These are phyloP conservation scores for Hypericum androsaemum DNA, from an alignment of 345 rosid species.

Conservation along the genomic window DNA sequence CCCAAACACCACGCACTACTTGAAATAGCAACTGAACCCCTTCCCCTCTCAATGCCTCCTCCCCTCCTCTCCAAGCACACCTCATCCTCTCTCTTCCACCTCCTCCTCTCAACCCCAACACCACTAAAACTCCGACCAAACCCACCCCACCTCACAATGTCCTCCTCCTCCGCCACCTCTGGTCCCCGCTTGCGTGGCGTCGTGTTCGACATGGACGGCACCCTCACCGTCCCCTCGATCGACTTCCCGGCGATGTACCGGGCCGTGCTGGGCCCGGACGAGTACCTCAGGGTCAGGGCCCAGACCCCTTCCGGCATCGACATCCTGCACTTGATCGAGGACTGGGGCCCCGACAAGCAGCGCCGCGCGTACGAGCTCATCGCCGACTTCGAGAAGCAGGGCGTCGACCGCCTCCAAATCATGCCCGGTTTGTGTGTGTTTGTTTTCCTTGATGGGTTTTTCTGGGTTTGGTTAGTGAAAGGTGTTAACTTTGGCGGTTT, in stretches of 20 bases:
- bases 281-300: slow-evolving; percentile 51
- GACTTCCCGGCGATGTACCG: slow-evolving; percentile 86
- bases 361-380: slow-evolving; percentile 48
- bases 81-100: slow-evolving; percentile 17
- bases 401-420: slow-evolving; percentile 74
- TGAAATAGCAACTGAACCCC: neutral
- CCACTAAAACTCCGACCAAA: too few relatives aligned
- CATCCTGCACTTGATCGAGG: slow-evolving; percentile 68
- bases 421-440: slow-evolving; percentile 58
- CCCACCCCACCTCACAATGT: neutral
- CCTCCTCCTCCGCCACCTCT: slow-evolving; percentile 10
- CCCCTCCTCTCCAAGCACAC: slow-evolving; percentile 12
- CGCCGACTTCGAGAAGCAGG: slow-evolving; percentile 62
- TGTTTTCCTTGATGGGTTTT: neutral
- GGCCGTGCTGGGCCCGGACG: slow-evolving; percentile 70
- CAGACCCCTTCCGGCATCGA: slow-evolving; percentile 75
- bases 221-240: slow-evolving; percentile 75
- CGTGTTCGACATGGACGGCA: slow-evolving; percentile 17
- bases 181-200: slow-evolving; percentile 18
- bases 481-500: neutral
- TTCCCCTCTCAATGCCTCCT: slow-evolving; percentile 17
- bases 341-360: slow-evolving; percentile 55
- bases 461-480: neutral
- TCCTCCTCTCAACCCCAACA: neutral
- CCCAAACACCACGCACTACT: neutral